These are phyloP conservation scores for Coemansia sp. DNA, from an alignment of 192 early-diverging fungal genomes.

Conservation along the genomic window DNA sequence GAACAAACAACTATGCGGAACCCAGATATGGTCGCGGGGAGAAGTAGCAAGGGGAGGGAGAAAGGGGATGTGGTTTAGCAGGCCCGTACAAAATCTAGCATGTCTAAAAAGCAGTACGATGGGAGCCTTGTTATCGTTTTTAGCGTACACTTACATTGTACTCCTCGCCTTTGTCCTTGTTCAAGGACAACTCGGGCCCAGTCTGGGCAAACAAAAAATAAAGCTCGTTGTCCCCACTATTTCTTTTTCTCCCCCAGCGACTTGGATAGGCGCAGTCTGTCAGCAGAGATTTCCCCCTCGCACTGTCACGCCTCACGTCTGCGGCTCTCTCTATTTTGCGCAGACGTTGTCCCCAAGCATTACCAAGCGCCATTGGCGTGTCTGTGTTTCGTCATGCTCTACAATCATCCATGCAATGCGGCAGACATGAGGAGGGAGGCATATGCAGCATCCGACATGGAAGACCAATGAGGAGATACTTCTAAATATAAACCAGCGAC, in stretches of 20 bases:
- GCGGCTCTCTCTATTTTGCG: background rate
- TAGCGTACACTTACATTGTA: background rate
- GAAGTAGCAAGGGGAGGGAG: background rate
- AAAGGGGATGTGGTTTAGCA: background rate
- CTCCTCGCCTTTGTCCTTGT: background rate
- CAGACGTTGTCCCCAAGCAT: background rate
- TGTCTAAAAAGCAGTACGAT: conserved; percentile 2
- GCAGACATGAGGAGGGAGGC: background rate
- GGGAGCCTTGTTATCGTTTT: background rate
- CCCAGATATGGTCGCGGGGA: background rate
- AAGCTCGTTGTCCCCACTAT: background rate
- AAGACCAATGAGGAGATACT: background rate
- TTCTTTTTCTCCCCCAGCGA: background rate
- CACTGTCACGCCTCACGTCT: background rate
- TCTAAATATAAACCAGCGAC: background rate
- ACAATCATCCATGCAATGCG: background rate
- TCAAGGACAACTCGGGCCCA: background rate
- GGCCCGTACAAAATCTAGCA: conserved; percentile 1
- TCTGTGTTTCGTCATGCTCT: background rate
- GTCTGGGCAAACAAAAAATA: background rate
- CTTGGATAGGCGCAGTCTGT: background rate
- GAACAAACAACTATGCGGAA: background rate
- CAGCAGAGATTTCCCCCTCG: background rate
- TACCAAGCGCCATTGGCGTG: background rate
- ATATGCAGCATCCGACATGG: background rate